Evolutionary conservation across 2,329 filamentous ascomycete genomes (phyloP).

Genomic region (Pestalotiopsis sp.): DNA sequence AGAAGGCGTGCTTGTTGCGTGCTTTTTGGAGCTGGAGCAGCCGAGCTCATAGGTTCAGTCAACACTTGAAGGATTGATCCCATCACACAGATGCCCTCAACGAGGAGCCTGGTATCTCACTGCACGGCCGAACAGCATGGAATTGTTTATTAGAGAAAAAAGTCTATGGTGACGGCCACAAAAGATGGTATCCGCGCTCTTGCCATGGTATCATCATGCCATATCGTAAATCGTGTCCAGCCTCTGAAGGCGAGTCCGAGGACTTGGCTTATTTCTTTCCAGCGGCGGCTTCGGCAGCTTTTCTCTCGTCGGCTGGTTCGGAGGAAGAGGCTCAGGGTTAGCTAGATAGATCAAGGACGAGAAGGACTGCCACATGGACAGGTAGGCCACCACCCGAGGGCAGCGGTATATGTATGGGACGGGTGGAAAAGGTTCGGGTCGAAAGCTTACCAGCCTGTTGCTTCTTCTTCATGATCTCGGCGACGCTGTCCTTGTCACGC

Average conservation of each 20-base stretch:
- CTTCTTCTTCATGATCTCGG: conserved; percentile 62
- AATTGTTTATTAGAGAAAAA: conserved; percentile 4
- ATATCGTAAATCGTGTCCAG: conserved; percentile 12
- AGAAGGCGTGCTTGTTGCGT: too few species aligned
- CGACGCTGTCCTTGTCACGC: conserved; percentile 70
- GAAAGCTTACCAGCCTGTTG: conserved; percentile 53
- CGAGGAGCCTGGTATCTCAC: neutral
- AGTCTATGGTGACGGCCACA: conserved; percentile 3
- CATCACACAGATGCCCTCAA: neutral
- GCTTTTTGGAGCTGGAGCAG: too few species aligned
- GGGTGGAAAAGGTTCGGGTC: neutral
- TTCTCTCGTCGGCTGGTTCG: conserved; percentile 54
- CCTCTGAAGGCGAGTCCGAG: neutral
- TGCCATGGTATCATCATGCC: conserved; percentile 14
- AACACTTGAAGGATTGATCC: neutral
- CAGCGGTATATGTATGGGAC: neutral
- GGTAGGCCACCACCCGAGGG: neutral
- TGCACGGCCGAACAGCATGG: neutral
- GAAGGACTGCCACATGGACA: too few species aligned
- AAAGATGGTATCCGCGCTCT: conserved; percentile 5
- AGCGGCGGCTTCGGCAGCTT: conserved; percentile 36
- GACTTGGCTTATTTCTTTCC: conserved; percentile 21
- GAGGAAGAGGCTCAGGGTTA: conserved; percentile 8
- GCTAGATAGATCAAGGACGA: neutral
- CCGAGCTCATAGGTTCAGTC: neutral